Evolutionary conservation across 495 filamentous ascomycete species (phyloP).

Genomic region (Chlorociboria aeruginascens): DNA sequence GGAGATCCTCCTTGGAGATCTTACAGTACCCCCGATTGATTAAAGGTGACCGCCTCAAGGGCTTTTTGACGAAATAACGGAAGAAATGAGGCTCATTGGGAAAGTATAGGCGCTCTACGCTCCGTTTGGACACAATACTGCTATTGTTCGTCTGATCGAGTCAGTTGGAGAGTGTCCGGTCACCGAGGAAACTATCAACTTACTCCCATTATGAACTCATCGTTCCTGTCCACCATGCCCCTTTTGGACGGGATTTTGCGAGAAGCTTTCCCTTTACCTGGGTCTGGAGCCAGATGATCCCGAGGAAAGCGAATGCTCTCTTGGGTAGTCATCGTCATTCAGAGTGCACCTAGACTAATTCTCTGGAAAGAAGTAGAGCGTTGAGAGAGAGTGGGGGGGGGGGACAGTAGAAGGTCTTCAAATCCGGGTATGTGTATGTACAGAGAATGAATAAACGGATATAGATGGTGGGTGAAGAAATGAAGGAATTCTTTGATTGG

Average conservation of each 20-base stretch:
- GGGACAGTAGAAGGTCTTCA: too few species aligned
- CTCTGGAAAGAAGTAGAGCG: too few species aligned
- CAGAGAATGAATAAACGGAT: neutral
- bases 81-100: constrained; percentile 66
- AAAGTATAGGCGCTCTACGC: constrained; percentile 76
- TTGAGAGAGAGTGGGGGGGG: too few species aligned
- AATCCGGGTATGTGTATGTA: too few species aligned
- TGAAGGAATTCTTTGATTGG: neutral
- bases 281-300: neutral
- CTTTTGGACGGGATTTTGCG: neutral
- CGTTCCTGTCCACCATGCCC: constrained; percentile 29
- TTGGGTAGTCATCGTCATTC: too few species aligned
- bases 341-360: too few species aligned
- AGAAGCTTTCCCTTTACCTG: neutral
- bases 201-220: constrained; percentile 63
- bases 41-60: constrained; percentile 63
- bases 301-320: too few species aligned
- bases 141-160: constrained; percentile 66
- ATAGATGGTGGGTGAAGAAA: neutral
- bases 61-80: constrained; percentile 75
- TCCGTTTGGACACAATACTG: constrained; percentile 82
- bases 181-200: constrained; percentile 17
- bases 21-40: constrained; percentile 69
- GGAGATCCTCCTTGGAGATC: neutral
- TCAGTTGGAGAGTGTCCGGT: neutral